phyloP scores from a whole-genome alignment of 1,139 yeast genomes.

The Lodderomyces parapsilosis region DNA sequence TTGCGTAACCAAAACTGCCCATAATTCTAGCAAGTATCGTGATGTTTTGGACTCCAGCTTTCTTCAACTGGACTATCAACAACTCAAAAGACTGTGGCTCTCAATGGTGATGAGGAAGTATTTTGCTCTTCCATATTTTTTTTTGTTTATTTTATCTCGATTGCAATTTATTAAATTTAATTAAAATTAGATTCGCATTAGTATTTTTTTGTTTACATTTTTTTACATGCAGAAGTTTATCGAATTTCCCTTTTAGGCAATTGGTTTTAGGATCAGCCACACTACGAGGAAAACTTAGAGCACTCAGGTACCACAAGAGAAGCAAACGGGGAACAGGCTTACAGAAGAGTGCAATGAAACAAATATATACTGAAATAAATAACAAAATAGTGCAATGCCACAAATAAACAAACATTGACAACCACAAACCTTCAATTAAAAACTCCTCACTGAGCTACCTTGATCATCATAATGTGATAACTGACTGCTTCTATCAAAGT shows the following conservation, averaged over 20 bases:
- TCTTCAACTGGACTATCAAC: too few relatives aligned
- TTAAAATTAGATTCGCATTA: neutral
- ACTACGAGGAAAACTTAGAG: neutral
- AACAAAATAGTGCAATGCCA: too few relatives aligned
- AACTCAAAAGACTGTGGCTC: too few relatives aligned
- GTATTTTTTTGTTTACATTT: neutral
- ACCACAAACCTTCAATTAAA: conserved; percentile 5
- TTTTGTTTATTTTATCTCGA: neutral
- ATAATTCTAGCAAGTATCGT: conserved; percentile 9
- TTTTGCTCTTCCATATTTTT: too few relatives aligned
- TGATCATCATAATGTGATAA: conserved; percentile 15
- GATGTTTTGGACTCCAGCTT: neutral
- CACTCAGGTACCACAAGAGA: too few relatives aligned
- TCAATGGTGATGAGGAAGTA: neutral
- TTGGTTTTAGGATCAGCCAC: neutral
- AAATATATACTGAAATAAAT: too few relatives aligned
- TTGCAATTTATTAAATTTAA: conserved; percentile 1
- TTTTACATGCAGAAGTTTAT: neutral
- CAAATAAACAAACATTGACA: neutral
- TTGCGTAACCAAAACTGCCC: conserved; percentile 23
- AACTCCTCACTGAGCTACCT: conserved; percentile 11
- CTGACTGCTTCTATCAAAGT: conserved; percentile 22
- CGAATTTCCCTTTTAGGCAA: neutral
- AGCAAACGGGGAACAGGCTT: too few relatives aligned
- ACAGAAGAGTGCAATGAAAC: too few relatives aligned